Percentiles rank a stretch among this genome's conserved stretches.
phyloP scores from a whole-genome alignment of 163 green algal genomes.

The Scenedesmus sp. region DNA sequence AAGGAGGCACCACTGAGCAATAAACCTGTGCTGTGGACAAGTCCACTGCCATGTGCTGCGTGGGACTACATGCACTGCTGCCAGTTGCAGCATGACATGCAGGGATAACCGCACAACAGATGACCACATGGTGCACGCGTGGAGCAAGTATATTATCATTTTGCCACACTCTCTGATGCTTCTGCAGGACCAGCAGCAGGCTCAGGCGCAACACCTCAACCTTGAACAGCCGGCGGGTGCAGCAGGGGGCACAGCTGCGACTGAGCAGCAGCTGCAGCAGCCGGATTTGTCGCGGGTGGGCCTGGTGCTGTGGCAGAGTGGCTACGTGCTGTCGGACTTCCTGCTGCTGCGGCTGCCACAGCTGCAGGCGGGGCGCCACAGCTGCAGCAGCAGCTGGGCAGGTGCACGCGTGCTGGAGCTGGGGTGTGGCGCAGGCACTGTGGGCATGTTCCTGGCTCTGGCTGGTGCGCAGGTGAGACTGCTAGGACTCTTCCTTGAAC shows the following conservation, averaged over 20 bases:
- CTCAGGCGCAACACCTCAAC: neutral
- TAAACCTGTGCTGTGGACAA: too few relatives aligned
- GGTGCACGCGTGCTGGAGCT: slow-evolving; percentile 42
- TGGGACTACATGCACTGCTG: neutral
- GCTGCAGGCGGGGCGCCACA: slow-evolving; percentile 12
- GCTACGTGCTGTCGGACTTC: slow-evolving; percentile 51
- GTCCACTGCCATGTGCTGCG: neutral
- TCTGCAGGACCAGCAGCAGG: slow-evolving; percentile 4
- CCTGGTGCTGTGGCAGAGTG: slow-evolving; percentile 48
- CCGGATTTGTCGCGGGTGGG: slow-evolving; percentile 28
- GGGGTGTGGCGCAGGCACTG: slow-evolving; percentile 33
- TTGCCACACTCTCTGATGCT: neutral
- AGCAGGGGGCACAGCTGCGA: slow-evolving; percentile 5
- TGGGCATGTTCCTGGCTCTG: slow-evolving; percentile 47
- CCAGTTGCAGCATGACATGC: neutral
- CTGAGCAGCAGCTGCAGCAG: slow-evolving; percentile 22
- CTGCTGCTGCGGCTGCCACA: slow-evolving; percentile 37
- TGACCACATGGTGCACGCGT: too few relatives aligned
- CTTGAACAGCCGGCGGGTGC: neutral
- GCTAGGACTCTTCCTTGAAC: too few relatives aligned
- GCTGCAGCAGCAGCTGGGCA: slow-evolving; percentile 27
- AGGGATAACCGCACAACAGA: neutral
- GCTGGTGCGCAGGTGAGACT: neutral
- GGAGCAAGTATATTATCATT: too few relatives aligned
- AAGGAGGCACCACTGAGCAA: too few relatives aligned